Evolutionary conservation across 23 red algal species (phyloP).

Genomic region (Cyanidioschyzon merolae): DNA sequence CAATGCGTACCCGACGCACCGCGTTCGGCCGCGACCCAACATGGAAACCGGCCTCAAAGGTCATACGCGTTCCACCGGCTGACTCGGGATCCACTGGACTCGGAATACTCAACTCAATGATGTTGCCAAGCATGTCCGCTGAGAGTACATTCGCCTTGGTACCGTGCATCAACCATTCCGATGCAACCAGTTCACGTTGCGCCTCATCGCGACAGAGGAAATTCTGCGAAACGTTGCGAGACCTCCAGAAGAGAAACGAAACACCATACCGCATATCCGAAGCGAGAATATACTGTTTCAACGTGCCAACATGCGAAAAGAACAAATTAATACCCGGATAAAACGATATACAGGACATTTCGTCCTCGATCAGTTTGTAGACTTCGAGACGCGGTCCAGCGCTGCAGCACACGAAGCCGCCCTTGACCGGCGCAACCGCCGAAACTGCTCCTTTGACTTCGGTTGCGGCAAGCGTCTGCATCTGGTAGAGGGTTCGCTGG

Average conservation of each 20-base stretch:
- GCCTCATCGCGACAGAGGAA: constrained; percentile 82
- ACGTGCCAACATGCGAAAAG: constrained; percentile 42
- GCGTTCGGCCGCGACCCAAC: constrained; percentile 64
- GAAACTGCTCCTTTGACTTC: constrained; percentile 80
- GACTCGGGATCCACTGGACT: constrained; percentile 65
- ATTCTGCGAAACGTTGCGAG: constrained; percentile 86
- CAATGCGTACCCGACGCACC: constrained; percentile 41
- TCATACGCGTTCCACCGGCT: constrained; percentile 63
- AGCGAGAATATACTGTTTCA: constrained; percentile 89
- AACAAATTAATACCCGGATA: constrained; percentile 66
- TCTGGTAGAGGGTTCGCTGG: constrained; percentile 65
- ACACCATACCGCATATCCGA: constrained; percentile 71
- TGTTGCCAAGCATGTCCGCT: constrained; percentile 56
- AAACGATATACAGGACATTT: constrained; percentile 85
- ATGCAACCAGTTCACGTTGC: constrained; percentile 36
- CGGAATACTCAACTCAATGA: constrained; percentile 62
- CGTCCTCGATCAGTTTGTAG: constrained; percentile 94
- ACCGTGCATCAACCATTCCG: constrained; percentile 68
- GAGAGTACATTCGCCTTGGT: constrained; percentile 46
- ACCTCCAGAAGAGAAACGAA: constrained; percentile 72
- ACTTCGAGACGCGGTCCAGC: constrained; percentile 77
- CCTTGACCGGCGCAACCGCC: constrained; percentile 67
- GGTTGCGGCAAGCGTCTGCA: constrained; percentile 81
- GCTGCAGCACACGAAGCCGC: constrained; percentile 51
- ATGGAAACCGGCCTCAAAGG: constrained; percentile 54